Evolutionary conservation across 805 yeast species (phyloP), one percentile per base, ranked within the genome.

Genomic region (Blastobotrys muscicola): DNA sequence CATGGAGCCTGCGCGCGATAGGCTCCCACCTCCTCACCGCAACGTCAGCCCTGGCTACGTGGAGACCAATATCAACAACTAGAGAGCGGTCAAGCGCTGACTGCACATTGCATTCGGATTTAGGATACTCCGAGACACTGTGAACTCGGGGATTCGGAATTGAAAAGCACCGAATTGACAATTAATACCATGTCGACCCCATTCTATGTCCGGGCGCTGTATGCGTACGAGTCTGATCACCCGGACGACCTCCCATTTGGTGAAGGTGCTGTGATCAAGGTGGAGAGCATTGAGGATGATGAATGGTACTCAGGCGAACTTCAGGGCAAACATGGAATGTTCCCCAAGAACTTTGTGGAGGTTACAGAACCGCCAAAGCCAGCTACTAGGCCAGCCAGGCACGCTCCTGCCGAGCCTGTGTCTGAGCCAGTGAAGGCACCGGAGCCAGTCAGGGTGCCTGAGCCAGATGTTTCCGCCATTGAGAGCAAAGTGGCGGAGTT

Each of bases 291-390:
- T 42, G 95, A 86, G 52, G 97, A 90, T 60, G 94, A 80, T 5
- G 95, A 89, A 50, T 92, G 97, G 97, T 82, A 76, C 57, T 68
- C 74, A 33, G 98, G 98, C 2, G 65, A 70, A 3, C 82, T 74
- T 53, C 8, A 36, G 52, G 20, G 62, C 9, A 33, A 65, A 37
- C 62, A 74, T 14, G 98, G 98, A 6, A 80, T 89, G 67, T 92
- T 92, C 55, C 98, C 98, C 3, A 76, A 74, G 58, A 78, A 77
- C 56, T 90, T 85, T 66, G 97, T 90, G 4, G 76, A 75, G 40
- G 40, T 47, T 11, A 40, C 42, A 2, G 36, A 23, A n/a, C 39
- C 42, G n/a, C 43, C 20, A 33, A 33, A 20, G 26, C 16, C 29
- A 14, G 13, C 16, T 14, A 35, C 44, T 36, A 33, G 37, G 31